Base-by-base conservation (phyloP, 345 rosid species). In the Syzygium aqueum region DNA sequence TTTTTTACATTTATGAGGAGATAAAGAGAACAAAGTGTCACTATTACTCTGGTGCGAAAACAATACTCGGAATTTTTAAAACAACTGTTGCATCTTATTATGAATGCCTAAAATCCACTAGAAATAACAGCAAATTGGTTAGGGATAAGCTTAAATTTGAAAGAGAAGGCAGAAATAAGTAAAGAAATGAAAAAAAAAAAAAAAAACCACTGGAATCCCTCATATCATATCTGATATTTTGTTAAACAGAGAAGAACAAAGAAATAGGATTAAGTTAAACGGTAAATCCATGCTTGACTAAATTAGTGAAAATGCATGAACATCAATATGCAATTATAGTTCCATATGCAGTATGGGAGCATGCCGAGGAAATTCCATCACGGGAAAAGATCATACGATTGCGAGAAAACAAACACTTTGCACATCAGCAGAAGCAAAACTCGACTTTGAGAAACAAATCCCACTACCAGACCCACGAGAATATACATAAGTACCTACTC, bases 401-500 rank as follows among this genome's bases (percentile, higher is more conserved):
- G 10, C 50, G 3, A 52, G 10, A 53, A 84, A 51, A 57, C 40
- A 84, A 53, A 53, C 63, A 28, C 65, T 30, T 52, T 7, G 14
- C 56, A 33, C 61, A 53, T 53, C n/a, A 84, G 49, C 16, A 17
- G 65, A 53, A 53, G 65, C 11, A 52, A 86, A 52, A 6, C 73
- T 51, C 21, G 4, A 52, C 43, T 17, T 84, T 84, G 23, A 23
- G 37, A 53, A 5, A 73, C 25, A 37, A 73, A 37, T 19, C 49
- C n/a, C 12, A n/a, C 23, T 46, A 28, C 77, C 50, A 54, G 40
- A 10, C 77, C 21, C 21, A 46, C 2, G 9, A 33, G 63, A 80
- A 89, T 54, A 53, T 28, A 65, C 5, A 53, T 53, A 21, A 87
- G n/a, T 49, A 15, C 67, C 51, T 91, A 97, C 97, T 96, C 98